phyloP scores from a whole-genome alignment of 192 early-diverging fungal species.

The Kappamyces sp. region DNA sequence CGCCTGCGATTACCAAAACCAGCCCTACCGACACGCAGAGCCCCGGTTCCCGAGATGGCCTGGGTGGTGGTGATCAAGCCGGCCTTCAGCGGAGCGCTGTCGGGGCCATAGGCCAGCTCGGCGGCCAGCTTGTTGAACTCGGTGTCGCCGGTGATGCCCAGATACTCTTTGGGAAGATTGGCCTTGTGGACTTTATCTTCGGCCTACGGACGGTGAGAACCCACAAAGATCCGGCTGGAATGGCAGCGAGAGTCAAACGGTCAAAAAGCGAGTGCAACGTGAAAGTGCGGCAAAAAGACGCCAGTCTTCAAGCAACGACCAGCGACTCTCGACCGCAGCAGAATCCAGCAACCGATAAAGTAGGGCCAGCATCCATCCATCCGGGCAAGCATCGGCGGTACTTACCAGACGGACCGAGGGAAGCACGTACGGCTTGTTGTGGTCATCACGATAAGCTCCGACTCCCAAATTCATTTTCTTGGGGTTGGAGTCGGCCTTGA shows the following conservation, averaged over 20 bases:
- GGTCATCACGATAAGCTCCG: constrained; percentile 94
- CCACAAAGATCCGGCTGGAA: neutral
- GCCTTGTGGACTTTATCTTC: constrained; percentile 66
- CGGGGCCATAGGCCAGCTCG: constrained; percentile 77
- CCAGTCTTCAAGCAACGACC: neutral
- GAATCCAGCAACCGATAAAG: neutral
- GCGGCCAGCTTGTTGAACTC: constrained; percentile 77
- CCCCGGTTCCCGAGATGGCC: constrained; percentile 97
- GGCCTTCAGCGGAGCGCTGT: constrained; percentile 59
- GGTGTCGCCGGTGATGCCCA: constrained; percentile 87
- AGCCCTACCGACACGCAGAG: constrained; percentile 71
- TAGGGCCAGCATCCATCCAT: neutral
- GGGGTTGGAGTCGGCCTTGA: constrained; percentile 81
- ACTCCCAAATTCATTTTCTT: constrained; percentile 98
- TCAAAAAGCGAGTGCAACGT: neutral
- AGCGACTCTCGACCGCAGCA: neutral
- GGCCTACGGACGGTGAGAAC: constrained; percentile 46
- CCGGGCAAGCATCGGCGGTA: neutral
- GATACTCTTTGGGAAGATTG: constrained; percentile 90
- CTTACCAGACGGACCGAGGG: constrained; percentile 74
- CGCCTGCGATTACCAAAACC: constrained; percentile 17
- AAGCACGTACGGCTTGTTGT: constrained; percentile 85
- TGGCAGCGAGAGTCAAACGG: neutral
- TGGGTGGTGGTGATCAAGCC: constrained; percentile 78
- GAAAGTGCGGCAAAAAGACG: neutral